phyloP scores from a whole-genome alignment of 106 monocot species.

The Acanthochlamys bracteata region DNA sequence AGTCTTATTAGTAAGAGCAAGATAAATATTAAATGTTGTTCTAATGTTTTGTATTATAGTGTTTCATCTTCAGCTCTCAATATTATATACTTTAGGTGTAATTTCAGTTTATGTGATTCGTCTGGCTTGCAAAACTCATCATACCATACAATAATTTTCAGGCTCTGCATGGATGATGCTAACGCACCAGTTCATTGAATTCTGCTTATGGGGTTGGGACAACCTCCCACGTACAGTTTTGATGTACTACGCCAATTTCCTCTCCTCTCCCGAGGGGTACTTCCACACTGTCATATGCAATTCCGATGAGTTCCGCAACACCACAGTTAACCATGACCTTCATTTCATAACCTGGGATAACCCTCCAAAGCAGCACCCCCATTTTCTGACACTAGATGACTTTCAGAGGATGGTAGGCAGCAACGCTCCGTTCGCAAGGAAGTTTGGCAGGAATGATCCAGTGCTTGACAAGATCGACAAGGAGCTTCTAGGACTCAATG shows the following conservation, averaged over 20 bases:
- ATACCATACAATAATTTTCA: too few species aligned
- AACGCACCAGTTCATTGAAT: conserved; percentile 47
- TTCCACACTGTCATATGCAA: conserved; percentile 65
- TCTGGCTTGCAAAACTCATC: too few species aligned
- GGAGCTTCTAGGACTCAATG: conserved; percentile 42
- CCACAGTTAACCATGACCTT: conserved; percentile 65
- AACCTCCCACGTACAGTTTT: conserved; percentile 53
- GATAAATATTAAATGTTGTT: too few species aligned
- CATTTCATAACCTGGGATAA: conserved; percentile 74
- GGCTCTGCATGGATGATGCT: conserved; percentile 78
- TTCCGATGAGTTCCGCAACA: conserved; percentile 52
- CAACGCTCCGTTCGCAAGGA: conserved; percentile 42
- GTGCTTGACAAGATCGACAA: conserved; percentile 72
- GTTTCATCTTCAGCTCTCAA: too few species aligned
- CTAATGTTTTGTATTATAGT: too few species aligned
- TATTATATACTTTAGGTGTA: too few species aligned
- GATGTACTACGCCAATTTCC: conserved; percentile 67
- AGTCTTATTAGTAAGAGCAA: too few species aligned
- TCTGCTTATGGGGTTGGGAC: conserved; percentile 72
- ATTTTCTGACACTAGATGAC: conserved; percentile 41
- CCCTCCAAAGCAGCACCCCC: conserved; percentile 65
- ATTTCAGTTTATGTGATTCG: too few species aligned
- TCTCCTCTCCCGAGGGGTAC: conserved; percentile 68
- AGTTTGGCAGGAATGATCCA: conserved; percentile 37
- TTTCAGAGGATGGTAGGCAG: conserved; percentile 32